Evolutionary conservation across 768 basidiomycete genomes (phyloP), one percentile per base, ranked within the genome.

Genomic region (Coprinopsis strossmayeri): DNA sequence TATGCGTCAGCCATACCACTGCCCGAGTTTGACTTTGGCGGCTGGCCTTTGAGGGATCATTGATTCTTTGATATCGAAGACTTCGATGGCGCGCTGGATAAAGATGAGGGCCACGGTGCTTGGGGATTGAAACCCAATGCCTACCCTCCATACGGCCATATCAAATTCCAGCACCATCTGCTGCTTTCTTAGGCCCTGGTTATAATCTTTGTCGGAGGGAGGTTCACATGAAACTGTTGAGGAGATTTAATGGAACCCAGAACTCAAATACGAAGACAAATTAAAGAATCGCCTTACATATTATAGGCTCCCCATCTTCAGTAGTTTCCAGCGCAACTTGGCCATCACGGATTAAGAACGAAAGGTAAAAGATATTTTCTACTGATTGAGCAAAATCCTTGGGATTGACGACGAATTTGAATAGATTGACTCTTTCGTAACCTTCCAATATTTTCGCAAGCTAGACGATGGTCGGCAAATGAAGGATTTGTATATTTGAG

Each of bases 331-430:
- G 70, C 10, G 84, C 84, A 50, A 83, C 89, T 58, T 80, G 78
- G 2, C 87, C 91, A 54, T 94, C 89, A 25, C 87, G 78, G 39
- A 96, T 87, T 53, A 96, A 74, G 68, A 99, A 98, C 0, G 91
- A 91, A 1, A 95, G 74, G 59, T 96, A 93, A 63, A 99, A 98
- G 20, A 95, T 71, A 62, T 99, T 99, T 67, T 99, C 96, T 12
- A 98, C 91, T 0, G 89, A 91, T 61, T 99, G 95, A 0, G 84
- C 87, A 60, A 91, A 99, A 57, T 87, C 82, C 24, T 84, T 66
- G 11, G 96, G 96, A 61, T 99, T 95, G 53, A 96, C 72, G 46
- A 97, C 74, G 59, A 97, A 87, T 52, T 74, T 67, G 70, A 97
- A 97, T 24, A 96, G 64, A 57, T 96, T 96, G 45, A 88, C 73